phyloP scores from a whole-genome alignment of 331 rosid genomes.

The Cucumis variabilis region DNA sequence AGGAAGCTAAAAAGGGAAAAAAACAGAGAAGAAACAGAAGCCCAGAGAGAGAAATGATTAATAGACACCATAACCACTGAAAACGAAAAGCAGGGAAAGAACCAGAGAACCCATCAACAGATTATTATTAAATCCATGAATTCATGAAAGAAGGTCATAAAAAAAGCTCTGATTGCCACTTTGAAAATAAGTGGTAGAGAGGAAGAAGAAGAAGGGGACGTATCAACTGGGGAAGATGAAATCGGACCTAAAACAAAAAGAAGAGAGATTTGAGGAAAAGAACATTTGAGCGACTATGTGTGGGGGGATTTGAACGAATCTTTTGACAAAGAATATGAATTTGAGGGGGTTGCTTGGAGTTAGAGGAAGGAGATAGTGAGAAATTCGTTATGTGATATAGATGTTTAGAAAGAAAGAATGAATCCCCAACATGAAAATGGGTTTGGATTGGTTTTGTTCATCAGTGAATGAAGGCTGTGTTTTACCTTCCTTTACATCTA shows the following conservation, averaged over 20 bases:
- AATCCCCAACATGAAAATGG: too few relatives aligned
- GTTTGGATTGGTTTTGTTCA: not conserved
- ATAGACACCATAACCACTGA: conserved; percentile 46
- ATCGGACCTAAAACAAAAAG: conserved; percentile 56
- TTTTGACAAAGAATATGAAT: not conserved
- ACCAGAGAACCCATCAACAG: conserved; percentile 28
- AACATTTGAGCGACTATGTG: conserved; percentile 72
- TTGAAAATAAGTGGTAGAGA: conserved; percentile 46
- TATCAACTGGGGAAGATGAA: conserved; percentile 59
- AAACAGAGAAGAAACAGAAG: conserved; percentile 52
- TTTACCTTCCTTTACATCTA: conserved; percentile 17
- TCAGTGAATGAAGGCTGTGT: conserved; percentile 6
- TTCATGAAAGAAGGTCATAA: conserved; percentile 54
- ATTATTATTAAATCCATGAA: conserved; percentile 33
- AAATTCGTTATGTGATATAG: not conserved
- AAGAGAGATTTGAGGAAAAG: conserved; percentile 53
- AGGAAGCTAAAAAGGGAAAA: conserved; percentile 54
- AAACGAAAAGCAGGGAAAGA: conserved; percentile 41
- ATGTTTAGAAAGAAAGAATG: not conserved
- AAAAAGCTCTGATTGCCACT: conserved; percentile 45
- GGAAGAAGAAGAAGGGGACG: conserved; percentile 59
- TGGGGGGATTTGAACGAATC: conserved; percentile 40
- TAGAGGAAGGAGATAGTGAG: conserved; percentile 24
- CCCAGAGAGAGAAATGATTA: conserved; percentile 44
- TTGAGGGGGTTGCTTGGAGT: conserved; percentile 64